These are phyloP conservation scores for Vitis rupestris DNA, from an alignment of 164 flowering plant genomes.

Conservation along the genomic window DNA sequence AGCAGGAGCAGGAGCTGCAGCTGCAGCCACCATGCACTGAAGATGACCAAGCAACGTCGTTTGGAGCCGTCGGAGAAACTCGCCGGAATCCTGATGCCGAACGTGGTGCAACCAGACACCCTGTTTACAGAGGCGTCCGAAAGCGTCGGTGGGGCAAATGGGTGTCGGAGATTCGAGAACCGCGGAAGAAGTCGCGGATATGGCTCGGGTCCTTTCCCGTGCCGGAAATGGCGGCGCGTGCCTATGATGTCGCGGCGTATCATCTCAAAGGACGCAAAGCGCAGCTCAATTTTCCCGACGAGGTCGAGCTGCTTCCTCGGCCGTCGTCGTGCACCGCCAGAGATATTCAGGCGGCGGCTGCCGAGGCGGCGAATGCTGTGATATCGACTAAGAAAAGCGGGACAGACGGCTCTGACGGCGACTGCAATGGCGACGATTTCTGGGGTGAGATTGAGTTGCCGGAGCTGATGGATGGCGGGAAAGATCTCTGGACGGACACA, in stretches of 20 bases:
- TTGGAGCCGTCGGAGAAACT: not conserved
- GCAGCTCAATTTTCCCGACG: slow-evolving; percentile 65
- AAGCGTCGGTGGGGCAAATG: slow-evolving; percentile 80
- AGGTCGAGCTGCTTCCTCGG: slow-evolving; percentile 48
- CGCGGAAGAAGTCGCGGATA: slow-evolving; percentile 65
- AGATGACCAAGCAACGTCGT: slow-evolving; percentile 10
- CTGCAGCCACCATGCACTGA: slow-evolving; percentile 17
- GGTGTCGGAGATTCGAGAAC: slow-evolving; percentile 82
- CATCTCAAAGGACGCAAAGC: slow-evolving; percentile 59
- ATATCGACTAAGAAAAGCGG: slow-evolving; percentile 5
- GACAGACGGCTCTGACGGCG: not conserved
- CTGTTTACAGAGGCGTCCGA: slow-evolving; percentile 62
- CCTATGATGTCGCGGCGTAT: slow-evolving; percentile 68
- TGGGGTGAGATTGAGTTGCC: slow-evolving; percentile 74
- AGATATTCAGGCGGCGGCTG: slow-evolving; percentile 71
- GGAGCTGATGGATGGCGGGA: slow-evolving; percentile 29
- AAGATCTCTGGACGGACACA: not conserved
- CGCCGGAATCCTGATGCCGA: not conserved
- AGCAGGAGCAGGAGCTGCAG: not conserved
- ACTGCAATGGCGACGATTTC: slow-evolving; percentile 44
- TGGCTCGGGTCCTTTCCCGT: slow-evolving; percentile 75
- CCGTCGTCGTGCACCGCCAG: slow-evolving; percentile 50
- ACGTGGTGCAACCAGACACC: slow-evolving; percentile 42
- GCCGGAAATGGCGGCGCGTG: slow-evolving; percentile 84
- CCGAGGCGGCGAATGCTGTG: slow-evolving; percentile 41